phyloP scores from a whole-genome alignment of 129 eudicot genomes.

The Saposhnikovia divaricata region DNA sequence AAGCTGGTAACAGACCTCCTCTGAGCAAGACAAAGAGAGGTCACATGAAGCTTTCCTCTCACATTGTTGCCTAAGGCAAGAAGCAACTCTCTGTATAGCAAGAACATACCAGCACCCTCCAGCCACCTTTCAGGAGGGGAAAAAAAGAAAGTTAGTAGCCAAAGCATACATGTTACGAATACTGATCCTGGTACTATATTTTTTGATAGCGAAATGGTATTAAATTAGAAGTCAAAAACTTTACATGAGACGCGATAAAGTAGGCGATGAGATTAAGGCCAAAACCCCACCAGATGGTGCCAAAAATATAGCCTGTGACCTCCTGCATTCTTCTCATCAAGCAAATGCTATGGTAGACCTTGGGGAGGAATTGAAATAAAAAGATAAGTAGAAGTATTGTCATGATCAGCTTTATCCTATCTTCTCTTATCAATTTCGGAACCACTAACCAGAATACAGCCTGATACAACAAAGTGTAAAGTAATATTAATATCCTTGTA shows the following conservation, averaged over 20 bases:
- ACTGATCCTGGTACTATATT: neutral
- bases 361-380: constrained; percentile 27
- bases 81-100: constrained; percentile 26
- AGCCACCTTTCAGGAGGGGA: constrained; percentile 6
- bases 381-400: constrained; percentile 31
- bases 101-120: constrained; percentile 36
- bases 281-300: constrained; percentile 38
- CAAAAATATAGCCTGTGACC: constrained; percentile 34
- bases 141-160: neutral
- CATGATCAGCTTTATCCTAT: constrained; percentile 41
- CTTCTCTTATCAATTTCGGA: constrained; percentile 38
- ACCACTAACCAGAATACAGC: constrained; percentile 46
- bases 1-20: constrained; percentile 15
- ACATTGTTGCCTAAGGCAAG: constrained; percentile 30
- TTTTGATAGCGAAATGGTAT: neutral
- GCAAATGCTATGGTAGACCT: constrained; percentile 21
- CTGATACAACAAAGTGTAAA: constrained; percentile 16
- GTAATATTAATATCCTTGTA: neutral
- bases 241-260: constrained; percentile 27
- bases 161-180: neutral
- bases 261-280: constrained; percentile 29
- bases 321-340: constrained; percentile 28
- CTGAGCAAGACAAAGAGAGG: constrained; percentile 17
- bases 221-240: neutral
- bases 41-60: constrained; percentile 10